These are phyloP conservation scores for Gautieria morchelliformis DNA, from an alignment of 768 basidiomycete genomes.

Conservation along the genomic window DNA sequence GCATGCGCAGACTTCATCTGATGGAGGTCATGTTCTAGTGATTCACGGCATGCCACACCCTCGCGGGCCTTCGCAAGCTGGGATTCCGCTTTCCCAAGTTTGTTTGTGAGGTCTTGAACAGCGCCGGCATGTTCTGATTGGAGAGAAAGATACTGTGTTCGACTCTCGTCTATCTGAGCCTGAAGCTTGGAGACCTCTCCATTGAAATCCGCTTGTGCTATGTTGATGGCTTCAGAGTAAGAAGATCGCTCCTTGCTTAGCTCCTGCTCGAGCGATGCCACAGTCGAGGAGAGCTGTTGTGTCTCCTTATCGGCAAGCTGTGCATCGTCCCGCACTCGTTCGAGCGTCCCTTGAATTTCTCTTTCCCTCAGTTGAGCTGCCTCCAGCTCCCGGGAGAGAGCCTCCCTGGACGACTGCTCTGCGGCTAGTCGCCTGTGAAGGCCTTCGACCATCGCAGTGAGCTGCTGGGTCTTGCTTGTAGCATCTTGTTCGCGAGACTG, in stretches of 20 bases:
- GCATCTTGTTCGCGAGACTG: not conserved
- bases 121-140: not conserved
- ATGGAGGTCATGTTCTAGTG: not conserved
- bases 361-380: slow-evolving; percentile 1
- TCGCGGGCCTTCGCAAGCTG: not conserved
- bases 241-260: not conserved
- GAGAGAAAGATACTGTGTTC: not conserved
- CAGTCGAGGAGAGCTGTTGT: not conserved
- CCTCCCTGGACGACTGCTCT: slow-evolving; percentile 25
- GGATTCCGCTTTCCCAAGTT: not conserved
- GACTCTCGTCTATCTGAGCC: not conserved
- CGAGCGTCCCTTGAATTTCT: not conserved
- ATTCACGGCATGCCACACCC: not conserved
- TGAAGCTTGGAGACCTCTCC: not conserved
- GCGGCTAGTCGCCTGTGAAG: slow-evolving; percentile 23
- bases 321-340: not conserved
- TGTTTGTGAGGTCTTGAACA: not conserved
- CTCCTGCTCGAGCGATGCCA: not conserved
- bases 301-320: not conserved
- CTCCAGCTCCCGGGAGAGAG: slow-evolving; percentile 28
- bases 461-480: slow-evolving; percentile 13
- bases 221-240: not conserved
- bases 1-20: not conserved
- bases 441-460: slow-evolving; percentile 17
- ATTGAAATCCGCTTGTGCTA: not conserved